A percentile compares a stretch with the other conserved stretches of the same genome.
These are phyloP conservation scores for Colletotrichum filicis DNA, from an alignment of 2,329 filamentous ascomycete species.

Conservation along the genomic window DNA sequence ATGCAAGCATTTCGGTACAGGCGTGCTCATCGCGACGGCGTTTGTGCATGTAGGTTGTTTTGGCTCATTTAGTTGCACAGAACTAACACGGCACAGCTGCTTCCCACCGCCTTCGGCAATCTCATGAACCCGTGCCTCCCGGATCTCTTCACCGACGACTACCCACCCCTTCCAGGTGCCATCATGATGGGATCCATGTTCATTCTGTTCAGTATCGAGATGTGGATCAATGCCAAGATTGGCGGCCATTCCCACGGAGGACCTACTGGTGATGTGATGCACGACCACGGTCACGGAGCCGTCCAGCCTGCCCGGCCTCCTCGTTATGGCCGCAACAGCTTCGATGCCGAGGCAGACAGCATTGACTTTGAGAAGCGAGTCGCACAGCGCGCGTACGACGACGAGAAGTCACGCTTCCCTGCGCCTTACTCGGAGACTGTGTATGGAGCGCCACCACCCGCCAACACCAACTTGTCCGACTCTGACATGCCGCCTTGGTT, in stretches of 20 bases:
- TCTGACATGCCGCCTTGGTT: slow-evolving; percentile 71
- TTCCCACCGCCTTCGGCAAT: slow-evolving; percentile 69
- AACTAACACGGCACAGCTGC: slow-evolving; percentile 49
- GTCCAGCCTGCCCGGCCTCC: slow-evolving; percentile 43
- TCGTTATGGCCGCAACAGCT: slow-evolving; percentile 44
- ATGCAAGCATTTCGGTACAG: slow-evolving; percentile 76
- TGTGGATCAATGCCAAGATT: slow-evolving; percentile 69
- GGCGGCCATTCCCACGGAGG: slow-evolving; percentile 70
- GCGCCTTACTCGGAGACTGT: slow-evolving; percentile 36
- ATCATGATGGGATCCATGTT: slow-evolving; percentile 75
- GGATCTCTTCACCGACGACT: slow-evolving; percentile 67
- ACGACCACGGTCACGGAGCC: slow-evolving; percentile 28
- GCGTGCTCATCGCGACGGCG: slow-evolving; percentile 77
- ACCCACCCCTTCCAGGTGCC: slow-evolving; percentile 70
- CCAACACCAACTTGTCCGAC: slow-evolving; percentile 42
- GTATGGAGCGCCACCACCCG: slow-evolving; percentile 37
- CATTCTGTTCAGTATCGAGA: slow-evolving; percentile 69
- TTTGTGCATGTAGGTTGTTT: slow-evolving; percentile 74
- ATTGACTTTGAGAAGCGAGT: slow-evolving; percentile 53
- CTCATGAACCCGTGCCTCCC: slow-evolving; percentile 66
- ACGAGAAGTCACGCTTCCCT: slow-evolving; percentile 44
- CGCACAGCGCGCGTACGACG: slow-evolving; percentile 52
- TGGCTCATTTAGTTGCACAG: no score
- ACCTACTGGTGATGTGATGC: slow-evolving; percentile 53
- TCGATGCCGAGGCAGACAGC: slow-evolving; percentile 45